phyloP scores from a whole-genome alignment of 192 early-diverging fungal species.

The Phlyctochytrium bullatum region DNA sequence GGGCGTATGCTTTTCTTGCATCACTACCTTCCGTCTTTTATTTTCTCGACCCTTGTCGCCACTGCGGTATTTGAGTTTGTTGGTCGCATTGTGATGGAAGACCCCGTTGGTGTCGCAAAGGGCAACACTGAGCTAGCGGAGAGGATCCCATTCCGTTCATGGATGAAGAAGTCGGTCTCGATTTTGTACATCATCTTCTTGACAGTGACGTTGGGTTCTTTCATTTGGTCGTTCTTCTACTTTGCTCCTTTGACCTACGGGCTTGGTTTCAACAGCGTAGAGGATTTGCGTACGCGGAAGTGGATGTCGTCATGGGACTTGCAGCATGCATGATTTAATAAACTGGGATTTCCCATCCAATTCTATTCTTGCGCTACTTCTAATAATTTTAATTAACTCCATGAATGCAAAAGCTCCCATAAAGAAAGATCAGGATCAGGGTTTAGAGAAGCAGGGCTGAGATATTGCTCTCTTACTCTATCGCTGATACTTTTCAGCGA shows the following conservation, averaged over 20 bases:
- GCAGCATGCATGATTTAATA: conserved; percentile 57
- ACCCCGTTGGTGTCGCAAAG: conserved; percentile 3
- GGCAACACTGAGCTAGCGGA: conserved; percentile 15
- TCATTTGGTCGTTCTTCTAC: conserved; percentile 63
- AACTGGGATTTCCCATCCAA: background rate
- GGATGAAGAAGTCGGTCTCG: conserved; percentile 23
- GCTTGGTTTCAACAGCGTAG: conserved; percentile 55
- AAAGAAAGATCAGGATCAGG: too few relatives aligned
- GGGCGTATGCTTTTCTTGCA: conserved; percentile 90
- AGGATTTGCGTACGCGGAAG: conserved; percentile 61
- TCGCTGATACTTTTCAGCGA: too few relatives aligned
- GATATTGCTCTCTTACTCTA: too few relatives aligned
- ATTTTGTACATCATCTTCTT: conserved; percentile 43
- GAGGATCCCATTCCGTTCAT: conserved; percentile 21
- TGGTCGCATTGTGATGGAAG: conserved; percentile 19
- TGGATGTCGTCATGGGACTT: conserved; percentile 84
- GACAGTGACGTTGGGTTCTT: conserved; percentile 37
- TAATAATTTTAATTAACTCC: too few relatives aligned
- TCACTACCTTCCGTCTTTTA: conserved; percentile 88
- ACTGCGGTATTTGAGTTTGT: conserved; percentile 79
- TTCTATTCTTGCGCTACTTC: background rate
- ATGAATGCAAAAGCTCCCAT: too few relatives aligned
- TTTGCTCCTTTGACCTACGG: conserved; percentile 92
- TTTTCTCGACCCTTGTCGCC: conserved; percentile 74
- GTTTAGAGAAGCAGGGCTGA: too few relatives aligned